These are phyloP conservation scores for Pleurozium schreberi DNA, from an alignment of 225 moss, liverwort and hornwort species.

Conservation along the genomic window DNA sequence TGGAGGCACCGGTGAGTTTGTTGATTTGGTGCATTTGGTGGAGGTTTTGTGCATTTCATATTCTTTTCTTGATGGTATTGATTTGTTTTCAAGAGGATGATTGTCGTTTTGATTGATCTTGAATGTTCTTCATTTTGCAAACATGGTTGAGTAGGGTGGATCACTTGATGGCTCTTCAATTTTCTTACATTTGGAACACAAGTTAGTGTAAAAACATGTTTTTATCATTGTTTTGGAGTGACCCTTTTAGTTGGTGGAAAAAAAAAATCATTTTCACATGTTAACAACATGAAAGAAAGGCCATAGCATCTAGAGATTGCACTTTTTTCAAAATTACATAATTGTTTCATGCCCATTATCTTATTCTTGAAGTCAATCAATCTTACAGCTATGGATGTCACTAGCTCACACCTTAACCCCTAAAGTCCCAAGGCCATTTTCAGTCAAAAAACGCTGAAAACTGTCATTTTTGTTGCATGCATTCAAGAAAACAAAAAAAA, in stretches of 20 bases:
- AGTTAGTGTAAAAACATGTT: background rate
- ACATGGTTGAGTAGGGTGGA: background rate
- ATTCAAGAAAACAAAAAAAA: too few relatives aligned
- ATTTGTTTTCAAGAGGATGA: background rate
- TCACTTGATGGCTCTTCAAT: background rate
- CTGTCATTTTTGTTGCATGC: too few relatives aligned
- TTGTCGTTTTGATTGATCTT: background rate
- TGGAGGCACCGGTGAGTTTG: background rate
- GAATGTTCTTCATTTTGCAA: background rate
- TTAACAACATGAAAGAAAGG: background rate
- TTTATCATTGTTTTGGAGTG: background rate
- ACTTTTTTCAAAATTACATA: background rate
- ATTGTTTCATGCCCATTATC: background rate
- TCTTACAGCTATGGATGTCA: background rate
- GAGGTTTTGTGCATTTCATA: background rate
- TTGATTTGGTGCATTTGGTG: background rate
- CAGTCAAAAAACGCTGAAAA: too few relatives aligned
- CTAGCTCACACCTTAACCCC: background rate
- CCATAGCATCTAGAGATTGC: background rate
- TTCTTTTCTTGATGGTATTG: background rate
- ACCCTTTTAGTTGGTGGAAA: background rate
- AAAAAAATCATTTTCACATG: background rate
- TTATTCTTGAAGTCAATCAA: background rate
- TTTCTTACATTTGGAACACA: background rate
- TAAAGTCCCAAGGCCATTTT: too few relatives aligned